These are phyloP conservation scores for Cicer pinnatifidum DNA, from an alignment of 306 rosid species.

Conservation along the genomic window DNA sequence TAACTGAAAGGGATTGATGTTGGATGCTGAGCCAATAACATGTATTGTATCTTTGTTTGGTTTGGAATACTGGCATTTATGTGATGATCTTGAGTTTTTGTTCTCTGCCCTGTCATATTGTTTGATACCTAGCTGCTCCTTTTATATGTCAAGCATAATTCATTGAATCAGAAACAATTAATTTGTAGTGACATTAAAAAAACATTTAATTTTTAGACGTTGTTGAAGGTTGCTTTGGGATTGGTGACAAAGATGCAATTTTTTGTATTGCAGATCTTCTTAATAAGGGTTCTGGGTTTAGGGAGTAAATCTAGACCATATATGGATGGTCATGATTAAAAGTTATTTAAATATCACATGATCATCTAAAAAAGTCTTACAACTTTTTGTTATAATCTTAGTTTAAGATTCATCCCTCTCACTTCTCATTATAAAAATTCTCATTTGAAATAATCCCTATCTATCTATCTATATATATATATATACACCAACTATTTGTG, in stretches of 20 bases:
- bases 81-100: slow-evolving; percentile 23
- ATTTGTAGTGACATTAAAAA: not conserved
- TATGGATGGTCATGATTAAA: too few relatives aligned
- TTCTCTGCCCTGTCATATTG: slow-evolving; percentile 16
- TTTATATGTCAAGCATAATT: not conserved
- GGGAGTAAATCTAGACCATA: too few relatives aligned
- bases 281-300: not conserved
- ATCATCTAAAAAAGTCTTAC: too few relatives aligned
- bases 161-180: not conserved
- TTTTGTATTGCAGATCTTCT: not conserved
- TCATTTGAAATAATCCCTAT: too few relatives aligned
- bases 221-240: slow-evolving; percentile 3
- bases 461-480: too few relatives aligned
- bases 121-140: not conserved
- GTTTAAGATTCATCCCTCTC: too few relatives aligned
- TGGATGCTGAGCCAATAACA: slow-evolving; percentile 32
- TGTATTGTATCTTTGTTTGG: slow-evolving; percentile 38
- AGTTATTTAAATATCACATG: too few relatives aligned
- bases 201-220: not conserved
- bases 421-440: too few relatives aligned
- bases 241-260: slow-evolving; percentile 8
- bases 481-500: not conserved
- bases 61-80: slow-evolving; percentile 37
- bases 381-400: too few relatives aligned
- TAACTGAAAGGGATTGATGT: slow-evolving; percentile 25